Percentiles rank a stretch among this genome's conserved stretches.
These are phyloP conservation scores for Choricystis sp. DNA, from an alignment of 139 green algal species.

Conservation along the genomic window DNA sequence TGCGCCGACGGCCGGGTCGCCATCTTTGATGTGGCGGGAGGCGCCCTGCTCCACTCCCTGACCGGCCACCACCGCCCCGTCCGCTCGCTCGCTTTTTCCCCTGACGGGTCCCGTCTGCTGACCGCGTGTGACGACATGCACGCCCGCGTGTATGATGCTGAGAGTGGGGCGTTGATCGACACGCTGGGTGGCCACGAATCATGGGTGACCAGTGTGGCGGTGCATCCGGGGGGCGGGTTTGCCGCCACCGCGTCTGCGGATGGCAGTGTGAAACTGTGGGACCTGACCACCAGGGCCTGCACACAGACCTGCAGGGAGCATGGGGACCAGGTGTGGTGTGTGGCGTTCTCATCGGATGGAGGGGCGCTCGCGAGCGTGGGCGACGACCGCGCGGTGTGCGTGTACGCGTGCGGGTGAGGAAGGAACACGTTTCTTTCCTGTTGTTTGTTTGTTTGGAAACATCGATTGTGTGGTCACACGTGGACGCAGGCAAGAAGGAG, in stretches of 20 bases:
- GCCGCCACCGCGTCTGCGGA: constrained; percentile 64
- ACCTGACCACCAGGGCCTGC: constrained; percentile 37
- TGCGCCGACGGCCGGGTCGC: constrained; percentile 59
- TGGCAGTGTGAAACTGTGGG: constrained; percentile 68
- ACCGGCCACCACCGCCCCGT: constrained; percentile 78
- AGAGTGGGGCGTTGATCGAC: constrained; percentile 51
- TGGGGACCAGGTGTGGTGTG: constrained; percentile 47
- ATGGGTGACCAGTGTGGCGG: constrained; percentile 68
- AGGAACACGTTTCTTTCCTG: not conserved
- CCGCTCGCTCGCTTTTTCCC: constrained; percentile 56
- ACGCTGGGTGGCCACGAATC: constrained; percentile 73
- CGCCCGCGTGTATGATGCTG: constrained; percentile 69
- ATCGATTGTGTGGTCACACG: not conserved
- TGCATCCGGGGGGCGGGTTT: constrained; percentile 40
- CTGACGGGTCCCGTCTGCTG: constrained; percentile 57
- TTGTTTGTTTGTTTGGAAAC: not conserved
- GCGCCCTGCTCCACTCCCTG: constrained; percentile 41
- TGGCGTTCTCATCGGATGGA: constrained; percentile 43
- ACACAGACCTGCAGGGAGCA: constrained; percentile 24
- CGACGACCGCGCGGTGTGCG: constrained; percentile 44
- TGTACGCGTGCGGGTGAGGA: constrained; percentile 11
- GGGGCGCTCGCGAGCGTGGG: constrained; percentile 32
- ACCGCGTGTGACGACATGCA: constrained; percentile 88
- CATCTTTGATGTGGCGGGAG: constrained; percentile 47
- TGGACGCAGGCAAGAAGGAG: too few relatives aligned